Percentiles rank a stretch among this genome's conserved stretches.
Conservation (phyloP, 805 yeast genomes). For the Grigorovia humatica region DNA sequence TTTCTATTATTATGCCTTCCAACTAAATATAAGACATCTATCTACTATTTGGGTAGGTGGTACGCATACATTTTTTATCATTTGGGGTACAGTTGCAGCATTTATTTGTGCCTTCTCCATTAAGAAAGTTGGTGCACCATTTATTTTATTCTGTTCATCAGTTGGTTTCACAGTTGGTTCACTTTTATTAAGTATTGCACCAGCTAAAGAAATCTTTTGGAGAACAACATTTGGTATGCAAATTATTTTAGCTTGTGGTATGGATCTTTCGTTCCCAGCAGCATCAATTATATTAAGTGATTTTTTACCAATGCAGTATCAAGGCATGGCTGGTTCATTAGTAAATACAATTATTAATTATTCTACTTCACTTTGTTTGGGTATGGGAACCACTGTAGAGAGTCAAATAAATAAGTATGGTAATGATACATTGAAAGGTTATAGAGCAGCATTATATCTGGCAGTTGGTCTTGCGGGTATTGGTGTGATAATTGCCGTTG, state of each 20-base stretch:
- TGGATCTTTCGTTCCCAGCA: constrained; percentile 74
- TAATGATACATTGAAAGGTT: constrained; percentile 31
- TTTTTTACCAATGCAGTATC: constrained; percentile 49
- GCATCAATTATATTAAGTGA: constrained; percentile 55
- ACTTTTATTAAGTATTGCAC: constrained; percentile 43
- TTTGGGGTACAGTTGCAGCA: constrained; percentile 53
- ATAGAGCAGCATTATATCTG: constrained; percentile 47
- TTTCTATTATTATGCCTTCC: constrained; percentile 48
- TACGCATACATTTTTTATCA: constrained; percentile 34
- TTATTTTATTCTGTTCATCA: constrained; percentile 42
- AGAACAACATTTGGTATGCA: constrained; percentile 44
- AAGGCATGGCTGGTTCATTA: constrained; percentile 71
- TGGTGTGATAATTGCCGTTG: constrained; percentile 12
- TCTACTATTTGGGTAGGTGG: constrained; percentile 38
- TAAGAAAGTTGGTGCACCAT: constrained; percentile 38
- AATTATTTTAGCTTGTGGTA: constrained; percentile 56
- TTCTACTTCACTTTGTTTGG: constrained; percentile 57
- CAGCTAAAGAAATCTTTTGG: constrained; percentile 52
- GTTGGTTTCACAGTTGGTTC: constrained; percentile 46
- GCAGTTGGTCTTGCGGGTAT: constrained; percentile 47
- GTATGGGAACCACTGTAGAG: constrained; percentile 62
- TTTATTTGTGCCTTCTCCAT: constrained; percentile 40
- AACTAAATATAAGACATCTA: constrained; percentile 40
- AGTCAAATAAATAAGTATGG: constrained; percentile 26
- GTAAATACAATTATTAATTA: constrained; percentile 64